Base-by-base conservation (phyloP, 2,329 filamentous ascomycete species). In the Hypocreales sp. region DNA sequence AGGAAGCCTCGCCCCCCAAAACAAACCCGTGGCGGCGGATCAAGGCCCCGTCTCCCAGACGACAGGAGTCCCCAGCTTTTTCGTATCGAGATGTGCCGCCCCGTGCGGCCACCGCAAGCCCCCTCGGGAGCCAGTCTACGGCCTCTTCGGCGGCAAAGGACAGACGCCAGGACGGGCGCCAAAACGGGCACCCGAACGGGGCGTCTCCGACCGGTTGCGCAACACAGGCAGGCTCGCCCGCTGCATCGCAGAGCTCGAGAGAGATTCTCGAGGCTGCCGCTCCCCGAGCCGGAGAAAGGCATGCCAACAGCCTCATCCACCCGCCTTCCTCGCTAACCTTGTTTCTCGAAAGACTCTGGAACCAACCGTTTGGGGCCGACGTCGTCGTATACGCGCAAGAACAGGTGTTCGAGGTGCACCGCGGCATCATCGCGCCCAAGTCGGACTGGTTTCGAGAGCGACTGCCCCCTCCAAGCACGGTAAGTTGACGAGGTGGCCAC, bases 401-500 rank as follows among this genome's bases (percentile, higher is more conserved):
- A 4, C 31, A 35, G 29, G 31, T 31, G 20, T 46, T 47, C 29
- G 27, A 35, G 32, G 35, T 51, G n/a, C 52, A 56, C 32, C 52
- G 52, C 21, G 41, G 46, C 20, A 41, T 56, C 26, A 32, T 56
- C 15, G 33, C 36, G 22, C 33, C 41, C 4, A 39, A 50, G 15
- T 54, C 53, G 5, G 41, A 35, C 5, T 54, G 45, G 43, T 47
- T 56, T 26, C 41, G 43, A 5, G 39, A 47, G n/a, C 37, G 42
- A 13, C 38, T 56, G 7, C 46, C 48, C 19, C 40, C 43, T 4
- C 35, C 42, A 17, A 40, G 39, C 17, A 23, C 33, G 23, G 47
- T 54, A 36, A 34, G 40, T 15, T 15, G 15, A 16, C 18, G 8
- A 5, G 8, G 10, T 15, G 4, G 6, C 12, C 11, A 20, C 18